Evolutionary conservation across 345 rosid genomes (phyloP).

Genomic region (Passiflora organensis): DNA sequence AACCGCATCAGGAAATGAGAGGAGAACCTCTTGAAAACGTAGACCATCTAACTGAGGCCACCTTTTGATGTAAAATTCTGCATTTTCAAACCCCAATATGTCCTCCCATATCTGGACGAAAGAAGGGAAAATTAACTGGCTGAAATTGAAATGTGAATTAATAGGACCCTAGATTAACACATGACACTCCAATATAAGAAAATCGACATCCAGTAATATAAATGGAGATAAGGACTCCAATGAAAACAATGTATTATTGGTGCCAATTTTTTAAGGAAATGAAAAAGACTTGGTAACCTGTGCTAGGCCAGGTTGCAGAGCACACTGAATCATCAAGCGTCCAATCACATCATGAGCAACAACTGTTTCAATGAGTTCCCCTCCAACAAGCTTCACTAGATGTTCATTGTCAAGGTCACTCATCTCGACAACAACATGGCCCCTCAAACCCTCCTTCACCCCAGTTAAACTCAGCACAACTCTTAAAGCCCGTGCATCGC

Average conservation of each 20-base stretch:
- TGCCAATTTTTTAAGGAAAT: constrained; percentile 1
- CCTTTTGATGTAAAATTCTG: constrained; percentile 79
- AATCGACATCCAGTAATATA: too few relatives aligned
- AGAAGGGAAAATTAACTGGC: background rate
- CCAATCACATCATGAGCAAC: constrained; percentile 97
- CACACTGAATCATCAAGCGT: constrained; percentile 92
- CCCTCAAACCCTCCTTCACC: constrained; percentile 74
- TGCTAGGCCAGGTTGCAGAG: constrained; percentile 93
- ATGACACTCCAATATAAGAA: too few relatives aligned
- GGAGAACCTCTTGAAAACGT: constrained; percentile 61
- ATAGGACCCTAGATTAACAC: too few relatives aligned
- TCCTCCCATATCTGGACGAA: constrained; percentile 85
- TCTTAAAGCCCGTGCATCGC: constrained; percentile 91
- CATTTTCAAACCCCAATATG: constrained; percentile 86
- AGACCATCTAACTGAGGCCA: constrained; percentile 84
- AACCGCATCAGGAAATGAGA: constrained; percentile 82
- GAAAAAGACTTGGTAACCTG: constrained; percentile 40
- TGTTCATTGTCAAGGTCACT: constrained; percentile 94
- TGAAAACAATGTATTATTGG: background rate
- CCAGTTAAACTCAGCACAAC: constrained; percentile 87
- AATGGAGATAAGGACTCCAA: background rate
- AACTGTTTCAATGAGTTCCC: constrained; percentile 82
- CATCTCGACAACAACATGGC: constrained; percentile 97
- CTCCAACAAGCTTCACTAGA: constrained; percentile 93
- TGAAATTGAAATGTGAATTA: too few relatives aligned